phyloP scores from a whole-genome alignment of 148 eudicot species.

The Vaccinium darrowii region DNA sequence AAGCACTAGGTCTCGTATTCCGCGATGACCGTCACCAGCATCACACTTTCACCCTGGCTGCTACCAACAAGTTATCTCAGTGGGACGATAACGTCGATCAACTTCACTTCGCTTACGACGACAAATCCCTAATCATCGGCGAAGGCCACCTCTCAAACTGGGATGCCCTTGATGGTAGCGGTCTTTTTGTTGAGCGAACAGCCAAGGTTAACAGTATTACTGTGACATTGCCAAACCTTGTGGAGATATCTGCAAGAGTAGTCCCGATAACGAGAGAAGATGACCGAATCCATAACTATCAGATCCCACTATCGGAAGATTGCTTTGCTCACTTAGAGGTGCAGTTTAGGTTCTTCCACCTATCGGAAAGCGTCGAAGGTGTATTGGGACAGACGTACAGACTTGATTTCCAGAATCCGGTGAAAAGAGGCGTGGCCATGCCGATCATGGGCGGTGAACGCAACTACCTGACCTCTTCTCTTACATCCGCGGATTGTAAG shows the following conservation, averaged over 20 bases:
- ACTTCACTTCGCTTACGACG: conserved; percentile 22
- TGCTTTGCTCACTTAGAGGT: conserved; percentile 21
- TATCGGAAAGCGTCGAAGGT: conserved; percentile 16
- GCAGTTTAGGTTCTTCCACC: conserved; percentile 11
- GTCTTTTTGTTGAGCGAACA: conserved; percentile 14
- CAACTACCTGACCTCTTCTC: conserved; percentile 17
- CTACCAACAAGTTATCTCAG: conserved; percentile 9
- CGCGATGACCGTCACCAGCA: neutral
- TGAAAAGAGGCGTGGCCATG: conserved; percentile 25
- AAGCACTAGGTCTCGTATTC: conserved; percentile 29
- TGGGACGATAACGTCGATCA: conserved; percentile 25
- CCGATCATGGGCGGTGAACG: conserved; percentile 25
- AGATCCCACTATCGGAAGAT: conserved; percentile 16
- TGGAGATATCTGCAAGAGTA: conserved; percentile 17
- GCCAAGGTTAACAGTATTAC: conserved; percentile 1
- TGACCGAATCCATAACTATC: conserved; percentile 21
- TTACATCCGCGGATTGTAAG: conserved; percentile 16
- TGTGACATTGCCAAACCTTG: conserved; percentile 10
- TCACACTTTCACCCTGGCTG: conserved; percentile 22
- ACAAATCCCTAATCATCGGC: neutral
- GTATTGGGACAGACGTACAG: conserved; percentile 26
- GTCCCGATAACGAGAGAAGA: conserved; percentile 24
- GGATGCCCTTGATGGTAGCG: conserved; percentile 13
- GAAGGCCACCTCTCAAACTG: conserved; percentile 18
- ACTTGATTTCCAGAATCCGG: conserved; percentile 18